phyloP scores from a whole-genome alignment of 768 basidiomycete genomes.

The Lentinula boryana region DNA sequence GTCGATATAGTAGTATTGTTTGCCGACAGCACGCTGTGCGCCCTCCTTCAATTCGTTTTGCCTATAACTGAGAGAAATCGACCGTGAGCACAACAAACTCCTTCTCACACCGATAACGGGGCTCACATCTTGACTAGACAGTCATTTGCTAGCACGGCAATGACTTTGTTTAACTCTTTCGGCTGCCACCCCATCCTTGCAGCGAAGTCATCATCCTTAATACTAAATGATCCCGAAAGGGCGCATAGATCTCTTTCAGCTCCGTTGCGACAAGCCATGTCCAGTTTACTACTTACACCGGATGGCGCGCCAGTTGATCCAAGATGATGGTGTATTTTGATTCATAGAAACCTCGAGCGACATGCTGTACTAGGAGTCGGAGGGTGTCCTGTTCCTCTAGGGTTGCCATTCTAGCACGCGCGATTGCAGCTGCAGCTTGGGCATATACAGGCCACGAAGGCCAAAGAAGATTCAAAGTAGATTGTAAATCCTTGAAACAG shows the following conservation, averaged over 20 bases:
- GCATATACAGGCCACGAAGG: not conserved
- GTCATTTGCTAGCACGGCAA: conserved; percentile 75
- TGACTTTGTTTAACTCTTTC: conserved; percentile 87
- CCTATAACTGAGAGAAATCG: conserved; percentile 51
- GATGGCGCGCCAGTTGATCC: conserved; percentile 89
- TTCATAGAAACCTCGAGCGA: conserved; percentile 93
- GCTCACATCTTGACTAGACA: conserved; percentile 73
- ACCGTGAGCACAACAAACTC: not conserved
- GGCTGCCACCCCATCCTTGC: conserved; percentile 83
- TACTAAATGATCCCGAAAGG: conserved; percentile 41
- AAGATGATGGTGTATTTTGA: conserved; percentile 85
- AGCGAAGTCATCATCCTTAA: conserved; percentile 93
- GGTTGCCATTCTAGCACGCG: conserved; percentile 40
- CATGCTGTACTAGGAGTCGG: conserved; percentile 86
- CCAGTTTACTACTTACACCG: conserved; percentile 72
- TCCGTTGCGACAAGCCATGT: conserved; percentile 8
- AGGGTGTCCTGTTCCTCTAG: conserved; percentile 81
- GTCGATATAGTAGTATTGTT: conserved; percentile 95
- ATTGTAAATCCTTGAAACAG: not conserved
- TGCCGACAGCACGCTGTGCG: conserved; percentile 79
- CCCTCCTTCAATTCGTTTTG: conserved; percentile 91
- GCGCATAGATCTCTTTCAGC: conserved; percentile 9
- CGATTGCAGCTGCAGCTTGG: not conserved
- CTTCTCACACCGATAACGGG: not conserved
- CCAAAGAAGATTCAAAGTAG: not conserved